Evolutionary conservation across 2,329 filamentous ascomycete species (phyloP).

Genomic region (Cladosporium sp.): DNA sequence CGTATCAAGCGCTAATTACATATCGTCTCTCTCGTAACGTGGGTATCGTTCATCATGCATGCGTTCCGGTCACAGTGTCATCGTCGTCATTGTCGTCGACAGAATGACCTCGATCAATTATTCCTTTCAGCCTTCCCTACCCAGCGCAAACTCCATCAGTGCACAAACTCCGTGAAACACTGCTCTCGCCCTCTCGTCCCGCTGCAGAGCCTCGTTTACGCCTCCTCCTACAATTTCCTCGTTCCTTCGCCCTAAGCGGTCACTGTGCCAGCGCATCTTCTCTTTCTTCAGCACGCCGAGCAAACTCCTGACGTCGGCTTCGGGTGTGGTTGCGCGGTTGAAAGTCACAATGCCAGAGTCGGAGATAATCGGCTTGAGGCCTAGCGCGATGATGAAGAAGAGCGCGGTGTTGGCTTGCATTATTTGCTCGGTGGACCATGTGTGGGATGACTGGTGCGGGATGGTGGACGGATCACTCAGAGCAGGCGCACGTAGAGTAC

Average conservation of each 20-base stretch:
- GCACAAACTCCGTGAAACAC: constrained; percentile 38
- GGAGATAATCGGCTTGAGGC: constrained; percentile 23
- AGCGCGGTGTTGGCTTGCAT: constrained; percentile 37
- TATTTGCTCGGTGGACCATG: constrained; percentile 35
- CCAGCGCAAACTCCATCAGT: constrained; percentile 22
- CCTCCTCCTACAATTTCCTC: constrained; percentile 20
- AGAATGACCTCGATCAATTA: neutral
- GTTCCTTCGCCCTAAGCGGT: constrained; percentile 34
- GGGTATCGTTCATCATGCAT: neutral
- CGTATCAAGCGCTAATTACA: neutral
- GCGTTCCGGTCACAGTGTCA: neutral
- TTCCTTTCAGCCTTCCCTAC: neutral
- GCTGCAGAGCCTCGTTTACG: constrained; percentile 32
- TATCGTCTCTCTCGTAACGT: neutral
- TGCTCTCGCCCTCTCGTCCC: constrained; percentile 32
- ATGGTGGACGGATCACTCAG: constrained; percentile 30
- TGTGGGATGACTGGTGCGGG: constrained; percentile 28
- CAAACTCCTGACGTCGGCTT: constrained; percentile 29
- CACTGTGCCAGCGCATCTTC: constrained; percentile 36
- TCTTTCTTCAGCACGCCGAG: constrained; percentile 36
- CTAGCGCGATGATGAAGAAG: constrained; percentile 34
- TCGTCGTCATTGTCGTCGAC: neutral
- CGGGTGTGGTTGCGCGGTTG: constrained; percentile 24
- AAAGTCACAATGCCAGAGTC: constrained; percentile 25
- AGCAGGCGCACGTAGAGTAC: constrained; percentile 30